phyloP scores from a whole-genome alignment of 108 stramenopile genomes.

The Seminavis robusta region DNA sequence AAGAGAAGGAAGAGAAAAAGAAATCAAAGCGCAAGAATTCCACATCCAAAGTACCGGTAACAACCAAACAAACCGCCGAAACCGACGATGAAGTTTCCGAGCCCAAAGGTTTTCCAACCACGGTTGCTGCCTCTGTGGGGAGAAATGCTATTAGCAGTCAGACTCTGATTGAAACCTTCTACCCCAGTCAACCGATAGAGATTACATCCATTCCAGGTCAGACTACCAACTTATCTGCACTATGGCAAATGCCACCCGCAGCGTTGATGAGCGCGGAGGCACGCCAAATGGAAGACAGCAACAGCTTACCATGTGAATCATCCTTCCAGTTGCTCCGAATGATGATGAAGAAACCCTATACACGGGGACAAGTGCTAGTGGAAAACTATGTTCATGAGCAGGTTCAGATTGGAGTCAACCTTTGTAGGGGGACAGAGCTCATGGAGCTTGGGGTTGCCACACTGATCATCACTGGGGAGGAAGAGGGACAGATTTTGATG shows the following conservation, averaged over 20 bases:
- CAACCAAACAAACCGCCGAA: not conserved
- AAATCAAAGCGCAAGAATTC: slow-evolving; percentile 1
- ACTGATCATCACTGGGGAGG: slow-evolving; percentile 39
- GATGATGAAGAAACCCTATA: too few relatives aligned
- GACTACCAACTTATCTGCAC: too few relatives aligned
- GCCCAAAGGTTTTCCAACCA: slow-evolving; percentile 5
- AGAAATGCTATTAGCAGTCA: slow-evolving; percentile 26
- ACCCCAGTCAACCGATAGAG: slow-evolving; percentile 31
- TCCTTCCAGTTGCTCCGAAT: too few relatives aligned
- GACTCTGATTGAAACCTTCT: slow-evolving; percentile 21
- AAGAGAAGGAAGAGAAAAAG: slow-evolving; percentile 15
- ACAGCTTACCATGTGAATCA: too few relatives aligned
- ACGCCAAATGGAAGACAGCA: too few relatives aligned
- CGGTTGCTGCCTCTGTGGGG: slow-evolving; percentile 17
- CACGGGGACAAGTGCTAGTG: too few relatives aligned
- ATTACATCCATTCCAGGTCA: too few relatives aligned
- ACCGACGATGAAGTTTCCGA: slow-evolving; percentile 2
- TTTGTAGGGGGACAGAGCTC: slow-evolving; percentile 39
- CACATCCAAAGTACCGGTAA: not conserved
- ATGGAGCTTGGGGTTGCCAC: slow-evolving; percentile 41
- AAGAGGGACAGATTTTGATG: slow-evolving; percentile 28
- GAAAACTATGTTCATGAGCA: slow-evolving; percentile 33
- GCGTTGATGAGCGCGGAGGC: too few relatives aligned
- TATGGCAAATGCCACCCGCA: too few relatives aligned
- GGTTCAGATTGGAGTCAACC: slow-evolving; percentile 25